Evolutionary conservation across 768 basidiomycete species (phyloP), one percentile per base, ranked within the genome.

Genomic region (Phaeotremella skinneri): DNA sequence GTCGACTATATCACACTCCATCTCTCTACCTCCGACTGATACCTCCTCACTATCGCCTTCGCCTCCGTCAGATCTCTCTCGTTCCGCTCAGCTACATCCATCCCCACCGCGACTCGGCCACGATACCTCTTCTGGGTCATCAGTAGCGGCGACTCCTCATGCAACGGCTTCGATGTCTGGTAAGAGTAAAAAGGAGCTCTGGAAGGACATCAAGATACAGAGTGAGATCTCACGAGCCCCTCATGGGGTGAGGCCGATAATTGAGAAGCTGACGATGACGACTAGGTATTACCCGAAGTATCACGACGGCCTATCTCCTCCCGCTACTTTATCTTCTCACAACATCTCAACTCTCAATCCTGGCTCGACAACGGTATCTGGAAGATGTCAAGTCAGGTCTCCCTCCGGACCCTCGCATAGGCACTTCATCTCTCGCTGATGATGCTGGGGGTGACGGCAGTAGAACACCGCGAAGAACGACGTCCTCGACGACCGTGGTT

Each of bases 191-290:
- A 72, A 66, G 47, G 64, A 69, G 68, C 80, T 98, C 5, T 98
- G 94, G 94, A 85, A 86, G 57, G 91, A 96, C 77, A 83, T 96
- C 34, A 97, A 96, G 75, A 83, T 91, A 34, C 84, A 93, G 30
- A 86, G 90, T 87, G 69, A 48, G 83, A 80, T 21, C 11, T 25
- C 29, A 7, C 21, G 9, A 37, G 7, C 34, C 34, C 34, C 7
- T 37, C n/a, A n/a, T n/a, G n/a, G n/a, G n/a, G n/a, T n/a, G n/a
- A n/a, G n/a, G 41, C 4, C 51, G 31, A 43, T 25, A 17, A 4
- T 20, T 2, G 2, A 17, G 21, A 4, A 27, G 17, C 27, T 29
- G 20, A 17, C 31, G 13, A n/a, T 20, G 9, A 3, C 17, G 25
- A 13, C n/a, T 58, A 96, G 91, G 91, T 4, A 83, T 97, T 58